Conservation (phyloP, 2,329 filamentous ascomycete genomes). For the Claviceps pusilla region DNA sequence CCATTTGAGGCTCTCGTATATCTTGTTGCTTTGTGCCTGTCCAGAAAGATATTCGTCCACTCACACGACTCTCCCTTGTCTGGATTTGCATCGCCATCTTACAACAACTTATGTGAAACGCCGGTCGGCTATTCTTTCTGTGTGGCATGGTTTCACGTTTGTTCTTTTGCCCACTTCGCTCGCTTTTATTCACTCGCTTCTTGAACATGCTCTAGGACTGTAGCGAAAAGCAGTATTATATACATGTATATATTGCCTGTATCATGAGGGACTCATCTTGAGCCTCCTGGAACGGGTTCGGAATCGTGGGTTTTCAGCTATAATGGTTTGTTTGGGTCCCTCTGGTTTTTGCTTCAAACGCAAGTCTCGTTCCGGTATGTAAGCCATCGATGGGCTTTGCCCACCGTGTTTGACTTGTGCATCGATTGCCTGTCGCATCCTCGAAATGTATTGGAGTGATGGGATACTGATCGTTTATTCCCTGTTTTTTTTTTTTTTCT, state of each 20-base stretch:
- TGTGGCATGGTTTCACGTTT: conserved; percentile 7
- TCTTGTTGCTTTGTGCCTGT: conserved; percentile 1
- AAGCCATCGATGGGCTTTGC: conserved; percentile 3
- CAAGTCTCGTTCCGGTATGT: conserved; percentile 25
- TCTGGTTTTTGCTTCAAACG: conserved; percentile 24
- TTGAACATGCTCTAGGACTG: conserved; percentile 5
- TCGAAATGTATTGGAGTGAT: not conserved
- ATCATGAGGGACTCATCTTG: conserved; percentile 28
- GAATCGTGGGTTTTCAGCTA: conserved; percentile 32
- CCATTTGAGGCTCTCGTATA: conserved; percentile 8
- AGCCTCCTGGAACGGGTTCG: conserved; percentile 27
- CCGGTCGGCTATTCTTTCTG: conserved; percentile 7
- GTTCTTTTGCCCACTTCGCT: not conserved
- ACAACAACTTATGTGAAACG: conserved; percentile 4
- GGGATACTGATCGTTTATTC: not conserved
- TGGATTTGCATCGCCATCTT: conserved; percentile 4
- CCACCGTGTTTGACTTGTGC: not conserved
- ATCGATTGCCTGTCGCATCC: not conserved
- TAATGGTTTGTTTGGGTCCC: conserved; percentile 31
- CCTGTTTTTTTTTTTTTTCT: no score
- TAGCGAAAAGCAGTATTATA: not conserved
- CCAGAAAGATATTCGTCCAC: not conserved
- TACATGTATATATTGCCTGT: conserved; percentile 5
- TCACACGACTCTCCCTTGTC: conserved; percentile 1
- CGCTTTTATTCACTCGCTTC: not conserved